A percentile compares a stretch with the other conserved stretches of the same genome.
Conservation (phyloP, 257 asterid genomes). For the Primulina huaijiensis region DNA sequence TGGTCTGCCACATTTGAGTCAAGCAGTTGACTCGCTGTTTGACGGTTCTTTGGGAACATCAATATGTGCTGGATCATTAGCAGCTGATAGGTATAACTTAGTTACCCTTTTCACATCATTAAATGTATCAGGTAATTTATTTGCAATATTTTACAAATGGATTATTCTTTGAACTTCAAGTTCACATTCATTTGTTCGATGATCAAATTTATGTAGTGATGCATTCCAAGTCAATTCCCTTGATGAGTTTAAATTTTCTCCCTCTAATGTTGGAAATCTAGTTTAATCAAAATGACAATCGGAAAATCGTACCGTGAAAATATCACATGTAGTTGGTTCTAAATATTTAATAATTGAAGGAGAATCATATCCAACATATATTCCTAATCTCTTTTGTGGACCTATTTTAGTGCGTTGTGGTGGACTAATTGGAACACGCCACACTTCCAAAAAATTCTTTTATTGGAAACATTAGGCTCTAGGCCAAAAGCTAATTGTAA, state of each 20-base stretch:
- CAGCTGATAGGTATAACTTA: slow-evolving; percentile 3
- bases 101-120: background rate
- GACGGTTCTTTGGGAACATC: background rate
- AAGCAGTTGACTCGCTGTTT: background rate
- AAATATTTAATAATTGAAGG: background rate
- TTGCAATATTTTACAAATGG: slow-evolving; percentile 8
- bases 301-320: background rate
- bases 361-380: slow-evolving; percentile 5
- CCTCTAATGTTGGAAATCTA: background rate
- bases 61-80: background rate
- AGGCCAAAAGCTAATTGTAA: slow-evolving; percentile 8
- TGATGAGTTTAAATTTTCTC: background rate
- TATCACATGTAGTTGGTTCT: background rate
- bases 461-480: background rate
- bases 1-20: background rate
- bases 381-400: background rate
- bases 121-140: slow-evolving; percentile 4
- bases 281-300: slow-evolving; percentile 7
- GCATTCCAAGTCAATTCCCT: background rate
- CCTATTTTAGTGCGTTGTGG: slow-evolving; percentile 3
- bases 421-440: background rate
- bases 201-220: background rate
- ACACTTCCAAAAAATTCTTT: background rate
- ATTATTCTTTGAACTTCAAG: background rate
- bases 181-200: background rate